These are phyloP conservation scores for Dactylellina haptotyla DNA, from an alignment of 2,329 filamentous ascomycete genomes.

Conservation along the genomic window DNA sequence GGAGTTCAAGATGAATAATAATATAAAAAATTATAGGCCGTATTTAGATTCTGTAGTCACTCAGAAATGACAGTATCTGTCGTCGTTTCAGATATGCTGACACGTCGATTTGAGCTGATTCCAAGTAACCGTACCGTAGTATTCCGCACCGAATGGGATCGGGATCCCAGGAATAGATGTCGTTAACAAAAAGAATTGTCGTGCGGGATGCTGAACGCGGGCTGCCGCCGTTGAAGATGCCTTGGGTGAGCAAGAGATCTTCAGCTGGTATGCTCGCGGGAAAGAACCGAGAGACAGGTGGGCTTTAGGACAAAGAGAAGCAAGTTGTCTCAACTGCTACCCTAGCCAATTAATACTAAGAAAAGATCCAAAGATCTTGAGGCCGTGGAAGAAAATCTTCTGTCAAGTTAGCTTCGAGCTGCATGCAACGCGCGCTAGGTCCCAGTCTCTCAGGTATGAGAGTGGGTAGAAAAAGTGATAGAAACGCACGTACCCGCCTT, in stretches of 20 bases:
- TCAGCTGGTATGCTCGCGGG: slow-evolving; percentile 22
- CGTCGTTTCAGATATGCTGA: slow-evolving; percentile 40
- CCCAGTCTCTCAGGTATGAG: slow-evolving; percentile 35
- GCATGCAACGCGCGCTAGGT: slow-evolving; percentile 53
- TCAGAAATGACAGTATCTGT: slow-evolving; percentile 45
- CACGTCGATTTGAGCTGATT: slow-evolving; percentile 37
- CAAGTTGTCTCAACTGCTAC: slow-evolving; percentile 34
- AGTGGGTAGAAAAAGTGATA: neutral
- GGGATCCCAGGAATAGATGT: slow-evolving; percentile 29
- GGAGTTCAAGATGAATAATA: slow-evolving; percentile 14
- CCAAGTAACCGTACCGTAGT: slow-evolving; percentile 35
- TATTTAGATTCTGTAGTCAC: slow-evolving; percentile 37
- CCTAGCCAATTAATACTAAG: slow-evolving; percentile 39
- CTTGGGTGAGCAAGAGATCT: slow-evolving; percentile 19
- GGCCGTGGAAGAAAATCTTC: slow-evolving; percentile 22
- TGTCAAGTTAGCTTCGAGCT: slow-evolving; percentile 45
- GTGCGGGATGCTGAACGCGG: slow-evolving; percentile 42
- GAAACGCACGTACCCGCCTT: slow-evolving; percentile 51
- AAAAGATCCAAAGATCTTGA: slow-evolving; percentile 18
- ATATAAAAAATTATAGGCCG: slow-evolving; percentile 26
- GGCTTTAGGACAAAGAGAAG: slow-evolving; percentile 43
- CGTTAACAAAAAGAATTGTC: slow-evolving; percentile 36
- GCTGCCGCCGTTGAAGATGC: slow-evolving; percentile 32
- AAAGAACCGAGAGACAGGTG: slow-evolving; percentile 33
- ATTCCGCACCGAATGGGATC: slow-evolving; percentile 38